Base-by-base conservation (phyloP, 768 basidiomycete species). In the Lyophyllum atratum region DNA sequence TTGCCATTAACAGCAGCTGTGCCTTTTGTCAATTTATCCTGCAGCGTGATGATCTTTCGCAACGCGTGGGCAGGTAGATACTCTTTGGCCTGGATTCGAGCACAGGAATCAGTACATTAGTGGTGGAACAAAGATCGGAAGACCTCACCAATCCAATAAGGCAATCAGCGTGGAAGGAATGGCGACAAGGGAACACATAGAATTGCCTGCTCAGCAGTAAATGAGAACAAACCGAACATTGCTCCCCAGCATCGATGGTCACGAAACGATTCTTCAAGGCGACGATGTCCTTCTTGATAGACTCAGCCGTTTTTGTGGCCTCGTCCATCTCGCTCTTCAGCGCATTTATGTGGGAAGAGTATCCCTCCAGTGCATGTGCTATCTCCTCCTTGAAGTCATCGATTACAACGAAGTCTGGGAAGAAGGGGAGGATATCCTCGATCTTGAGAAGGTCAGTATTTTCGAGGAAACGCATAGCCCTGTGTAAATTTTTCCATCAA, bases 381-480 rank as follows among this genome's bases (percentile, higher is more conserved):
- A 98, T 98, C 74, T 98, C 96, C 64, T 96, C 92, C 71, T 99
- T 99, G 83, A 99, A 98, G 69, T 98, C 97, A 69, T 98, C 97
- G 62, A 99, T 98, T 57, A 98, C 92, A 12, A 96, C 94, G 68
- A 99, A 99, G 74, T 98, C 96, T 2, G 97, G 96, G 86, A 99
- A 98, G 86, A 98, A 99, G 5, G 97, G 97, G 17, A 99, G 76
- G 59, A 99, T 97, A 68, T 99, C 97, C 69, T 99, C 97, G 61
- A 99, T 96, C 74, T 98, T 98, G 68, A 99, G 84, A 33, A 98
- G 75, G 64, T 93, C 88, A 0, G 97, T 96, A 60, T 93, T 89
- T 69, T 98, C 95, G 64, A 98, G 79, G 78, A 99, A 98, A 21
- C 84, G 85, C 93, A 98, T 98, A 19, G 97, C 97, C 52, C 96